Evolutionary conservation across 805 yeast species (phyloP).

Genomic region (Candida argentea): DNA sequence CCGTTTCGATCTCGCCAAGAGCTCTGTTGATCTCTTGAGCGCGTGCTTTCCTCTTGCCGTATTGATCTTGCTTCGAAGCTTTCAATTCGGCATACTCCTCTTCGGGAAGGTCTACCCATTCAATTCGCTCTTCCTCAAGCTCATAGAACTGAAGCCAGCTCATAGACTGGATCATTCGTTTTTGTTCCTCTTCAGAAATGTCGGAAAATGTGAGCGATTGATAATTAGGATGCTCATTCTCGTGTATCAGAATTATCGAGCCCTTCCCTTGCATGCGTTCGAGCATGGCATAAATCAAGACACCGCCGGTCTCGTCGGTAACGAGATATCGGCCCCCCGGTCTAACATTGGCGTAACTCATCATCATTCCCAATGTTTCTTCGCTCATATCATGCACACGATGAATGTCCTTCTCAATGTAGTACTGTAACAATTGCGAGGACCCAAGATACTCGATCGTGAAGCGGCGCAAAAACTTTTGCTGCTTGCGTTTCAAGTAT

Average conservation of each 20-base stretch:
- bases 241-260: constrained; percentile 65
- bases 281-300: constrained; percentile 73
- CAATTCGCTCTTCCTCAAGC: constrained; percentile 53
- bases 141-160: constrained; percentile 74
- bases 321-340: constrained; percentile 87
- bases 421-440: constrained; percentile 61
- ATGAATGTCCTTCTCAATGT: constrained; percentile 66
- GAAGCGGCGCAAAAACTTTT: constrained; percentile 79
- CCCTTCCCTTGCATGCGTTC: constrained; percentile 85
- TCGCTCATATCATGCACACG: constrained; percentile 72
- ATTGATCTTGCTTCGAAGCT: constrained; percentile 52
- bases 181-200: constrained; percentile 41
- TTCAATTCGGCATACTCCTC: constrained; percentile 48
- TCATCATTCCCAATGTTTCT: constrained; percentile 69
- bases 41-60: constrained; percentile 54
- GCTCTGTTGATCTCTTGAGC: constrained; percentile 40
- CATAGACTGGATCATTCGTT: constrained; percentile 53
- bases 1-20: constrained; percentile 38
- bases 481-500: constrained; percentile 83
- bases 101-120: constrained; percentile 35
- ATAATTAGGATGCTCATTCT: constrained; percentile 85
- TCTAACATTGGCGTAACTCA: constrained; percentile 71
- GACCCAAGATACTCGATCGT: constrained; percentile 69
- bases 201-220: constrained; percentile 62
- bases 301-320: constrained; percentile 91